These are phyloP conservation scores for Eucalyptus sp. DNA, from an alignment of 345 rosid species.

Conservation along the genomic window DNA sequence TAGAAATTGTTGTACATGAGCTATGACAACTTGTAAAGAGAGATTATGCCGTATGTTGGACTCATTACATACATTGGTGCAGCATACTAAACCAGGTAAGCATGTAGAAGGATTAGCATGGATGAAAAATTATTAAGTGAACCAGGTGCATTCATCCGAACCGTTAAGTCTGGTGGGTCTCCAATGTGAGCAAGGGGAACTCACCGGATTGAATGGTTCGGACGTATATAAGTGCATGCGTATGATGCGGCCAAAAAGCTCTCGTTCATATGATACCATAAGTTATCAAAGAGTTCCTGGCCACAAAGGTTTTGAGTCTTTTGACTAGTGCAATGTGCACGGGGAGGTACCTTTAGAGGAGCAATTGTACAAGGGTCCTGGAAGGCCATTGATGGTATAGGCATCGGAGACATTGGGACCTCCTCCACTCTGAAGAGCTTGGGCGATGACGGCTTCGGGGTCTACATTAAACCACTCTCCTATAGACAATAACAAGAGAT, in stretches of 20 bases:
- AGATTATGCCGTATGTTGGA: background rate
- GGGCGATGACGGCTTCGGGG: slow-evolving; percentile 41
- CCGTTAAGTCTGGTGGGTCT: background rate
- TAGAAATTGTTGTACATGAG: background rate
- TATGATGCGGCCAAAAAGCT: background rate
- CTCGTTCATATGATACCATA: background rate
- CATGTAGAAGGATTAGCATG: background rate
- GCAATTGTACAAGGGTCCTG: slow-evolving; percentile 58
- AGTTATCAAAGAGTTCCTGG: background rate
- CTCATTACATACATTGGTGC: background rate
- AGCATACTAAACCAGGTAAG: background rate
- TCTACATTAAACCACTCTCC: slow-evolving; percentile 62
- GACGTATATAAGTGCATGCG: background rate
- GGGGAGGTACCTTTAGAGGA: slow-evolving; percentile 32
- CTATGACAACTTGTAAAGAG: background rate
- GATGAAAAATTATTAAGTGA: background rate
- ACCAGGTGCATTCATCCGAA: background rate
- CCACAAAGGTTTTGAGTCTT: background rate
- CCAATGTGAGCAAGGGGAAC: background rate
- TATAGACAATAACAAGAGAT: background rate
- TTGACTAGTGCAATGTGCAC: background rate
- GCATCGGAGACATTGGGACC: slow-evolving; percentile 60
- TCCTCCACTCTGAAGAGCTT: slow-evolving; percentile 40
- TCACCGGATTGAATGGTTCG: background rate
- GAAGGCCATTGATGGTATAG: slow-evolving; percentile 46